Conservation (phyloP, 176 grass and related monocot genomes). For the Tillandsia leiboldiana region DNA sequence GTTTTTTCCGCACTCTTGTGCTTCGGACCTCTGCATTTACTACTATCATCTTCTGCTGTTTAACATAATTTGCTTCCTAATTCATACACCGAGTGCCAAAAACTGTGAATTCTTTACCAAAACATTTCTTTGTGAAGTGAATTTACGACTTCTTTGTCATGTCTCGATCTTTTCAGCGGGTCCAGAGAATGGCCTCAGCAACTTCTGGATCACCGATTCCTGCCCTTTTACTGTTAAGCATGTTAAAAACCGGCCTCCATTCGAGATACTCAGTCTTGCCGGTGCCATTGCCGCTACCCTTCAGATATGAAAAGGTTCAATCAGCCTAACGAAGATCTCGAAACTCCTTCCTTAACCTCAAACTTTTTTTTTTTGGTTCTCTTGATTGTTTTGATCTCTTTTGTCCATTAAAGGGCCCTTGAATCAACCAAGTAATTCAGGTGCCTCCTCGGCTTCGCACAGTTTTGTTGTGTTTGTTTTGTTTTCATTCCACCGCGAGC, state of each 20-base stretch:
- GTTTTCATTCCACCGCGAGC: too few species aligned
- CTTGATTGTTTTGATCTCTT: too few species aligned
- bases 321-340: too few species aligned
- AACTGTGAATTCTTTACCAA: not conserved
- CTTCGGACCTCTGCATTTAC: not conserved
- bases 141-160: not conserved
- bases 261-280: conserved; percentile 89
- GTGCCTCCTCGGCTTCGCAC: too few species aligned
- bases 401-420: too few species aligned
- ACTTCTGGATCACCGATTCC: conserved; percentile 92
- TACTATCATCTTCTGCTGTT: not conserved
- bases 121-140: not conserved
- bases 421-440: too few species aligned
- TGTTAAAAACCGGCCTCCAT: conserved; percentile 53
- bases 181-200: conserved; percentile 12
- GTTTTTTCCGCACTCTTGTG: not conserved
- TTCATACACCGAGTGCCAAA: not conserved
- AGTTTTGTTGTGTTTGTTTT: too few species aligned
- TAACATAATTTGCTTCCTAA: not conserved
- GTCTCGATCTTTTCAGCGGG: conserved; percentile 8
- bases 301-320: conserved; percentile 21
- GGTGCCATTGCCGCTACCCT: conserved; percentile 62
- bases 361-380: too few species aligned
- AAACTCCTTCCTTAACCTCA: too few species aligned
- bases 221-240: conserved; percentile 68